phyloP scores from a whole-genome alignment of 805 yeast species.

The Myxozyma neglecta region DNA sequence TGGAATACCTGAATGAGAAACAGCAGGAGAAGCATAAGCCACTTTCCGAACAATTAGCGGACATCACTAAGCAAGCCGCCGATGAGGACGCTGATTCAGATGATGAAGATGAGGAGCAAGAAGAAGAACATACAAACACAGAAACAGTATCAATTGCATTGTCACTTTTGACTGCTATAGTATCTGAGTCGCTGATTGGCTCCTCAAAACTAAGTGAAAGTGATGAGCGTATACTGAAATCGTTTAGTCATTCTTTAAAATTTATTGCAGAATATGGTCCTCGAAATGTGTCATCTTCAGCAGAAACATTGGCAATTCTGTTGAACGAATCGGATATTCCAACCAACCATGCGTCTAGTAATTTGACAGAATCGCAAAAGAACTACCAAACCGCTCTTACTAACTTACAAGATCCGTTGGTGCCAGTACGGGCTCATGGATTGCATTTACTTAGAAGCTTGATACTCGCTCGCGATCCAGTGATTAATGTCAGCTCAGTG shows the following conservation, averaged over 20 bases:
- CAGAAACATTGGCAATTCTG: conserved; percentile 26
- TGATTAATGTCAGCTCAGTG: conserved; percentile 53
- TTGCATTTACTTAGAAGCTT: conserved; percentile 61
- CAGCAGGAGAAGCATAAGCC: conserved; percentile 45
- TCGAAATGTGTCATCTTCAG: conserved; percentile 21
- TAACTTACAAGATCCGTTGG: conserved; percentile 70
- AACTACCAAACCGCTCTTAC: conserved; percentile 59
- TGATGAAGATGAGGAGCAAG: conserved; percentile 35
- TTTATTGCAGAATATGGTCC: conserved; percentile 27
- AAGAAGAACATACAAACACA: conserved; percentile 35
- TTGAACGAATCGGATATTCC: conserved; percentile 21
- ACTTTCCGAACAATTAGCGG: conserved; percentile 13
- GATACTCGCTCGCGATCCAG: conserved; percentile 51
- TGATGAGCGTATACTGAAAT: conserved; percentile 20
- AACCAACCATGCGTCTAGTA: not conserved
- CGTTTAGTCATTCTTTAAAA: conserved; percentile 21
- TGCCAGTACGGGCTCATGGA: conserved; percentile 88
- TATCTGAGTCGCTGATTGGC: conserved; percentile 35
- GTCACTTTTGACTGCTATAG: conserved; percentile 38
- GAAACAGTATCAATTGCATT: conserved; percentile 40
- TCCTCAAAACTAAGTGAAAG: conserved; percentile 9
- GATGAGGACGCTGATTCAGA: conserved; percentile 36
- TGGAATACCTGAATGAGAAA: conserved; percentile 33
- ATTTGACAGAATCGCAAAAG: conserved; percentile 27
- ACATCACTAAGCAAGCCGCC: not conserved